Conservation (phyloP, 139 green algal species). For the Chlorella sorokiniana region DNA sequence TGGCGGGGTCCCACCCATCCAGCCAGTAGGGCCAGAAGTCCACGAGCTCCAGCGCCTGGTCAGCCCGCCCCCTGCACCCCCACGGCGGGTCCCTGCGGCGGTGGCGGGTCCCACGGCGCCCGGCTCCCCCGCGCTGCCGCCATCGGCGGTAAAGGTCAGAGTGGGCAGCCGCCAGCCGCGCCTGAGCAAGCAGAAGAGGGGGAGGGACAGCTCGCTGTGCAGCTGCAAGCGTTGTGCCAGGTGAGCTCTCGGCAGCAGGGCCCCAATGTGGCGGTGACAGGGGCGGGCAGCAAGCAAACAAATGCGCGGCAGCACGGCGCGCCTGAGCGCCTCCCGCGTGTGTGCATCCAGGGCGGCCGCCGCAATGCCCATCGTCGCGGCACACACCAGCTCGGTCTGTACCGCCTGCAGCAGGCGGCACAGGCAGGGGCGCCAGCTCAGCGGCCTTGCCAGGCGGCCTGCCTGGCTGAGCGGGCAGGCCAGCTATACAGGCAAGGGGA, state of each 20-base stretch:
- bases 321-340: constrained; percentile 42
- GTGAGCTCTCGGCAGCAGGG: not conserved
- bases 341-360: constrained; percentile 50
- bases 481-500: no score
- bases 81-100: not conserved
- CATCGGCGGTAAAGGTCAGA: constrained; percentile 18
- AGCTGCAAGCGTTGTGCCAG: no score
- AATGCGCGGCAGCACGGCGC: not conserved
- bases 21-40: constrained; percentile 87
- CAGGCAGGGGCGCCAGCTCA: no score
- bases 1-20: constrained; percentile 36
- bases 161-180: constrained; percentile 51
- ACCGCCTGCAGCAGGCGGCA: constrained; percentile 19
- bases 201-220: no score
- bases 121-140: not conserved
- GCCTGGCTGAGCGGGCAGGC: no score
- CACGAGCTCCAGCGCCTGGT: not conserved
- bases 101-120: not conserved
- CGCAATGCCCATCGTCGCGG: constrained; percentile 49
- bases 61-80: no score
- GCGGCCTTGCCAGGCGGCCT: no score
- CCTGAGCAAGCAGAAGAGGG: not conserved
- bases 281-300: not conserved
- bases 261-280: not conserved
- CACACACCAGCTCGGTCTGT: constrained; percentile 47